Base-by-base conservation (phyloP, 371 early-diverging fungal species). In the Chytridium lagenaria region DNA sequence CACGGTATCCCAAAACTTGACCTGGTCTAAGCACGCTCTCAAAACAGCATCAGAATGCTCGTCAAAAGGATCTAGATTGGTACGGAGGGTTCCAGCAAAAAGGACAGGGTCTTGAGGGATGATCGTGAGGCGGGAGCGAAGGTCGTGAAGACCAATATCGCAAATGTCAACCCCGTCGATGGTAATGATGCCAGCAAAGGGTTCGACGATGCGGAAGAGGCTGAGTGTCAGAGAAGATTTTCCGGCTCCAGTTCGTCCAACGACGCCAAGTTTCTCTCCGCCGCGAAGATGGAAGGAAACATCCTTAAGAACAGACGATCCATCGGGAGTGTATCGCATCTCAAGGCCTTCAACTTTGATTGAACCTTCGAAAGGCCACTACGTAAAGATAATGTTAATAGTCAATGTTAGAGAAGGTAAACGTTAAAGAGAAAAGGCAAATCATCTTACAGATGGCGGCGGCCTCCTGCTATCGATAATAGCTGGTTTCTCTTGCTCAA, bases 261-360 rank as follows among this genome's bases (percentile, higher is more conserved):
- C 92, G 49, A 97, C 91, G 33, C 95, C 97, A 38, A 77, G 39
- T 57, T 80, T 94, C 74, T 95, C 91, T 10, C 86, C 88, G 1
- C 92, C 86, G 22, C 84, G 67, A 33, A 94, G 83, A 0, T 23
- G 7, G 69, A 84, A 92, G 10, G 88, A 86, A 31, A 96, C 78
- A 30, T 89, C 84, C 38, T 87, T 81, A 23, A 94, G 83, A 16
- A 82, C 83, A 19, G 77, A 63, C 1, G 71, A 68, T 59, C 72
- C 70, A 26, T 76, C 78, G 16, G 77, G 76, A 1, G 80, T 61
- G 63, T 84, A 84, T 31, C 77, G 59, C 34, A 81, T 72, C 37
- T 70, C 68, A 50, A 84, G 30, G 59, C 79, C 44, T 30, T 67
- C 67, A 33, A 92, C 89, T 50, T 84, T 78, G 50, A 93, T 85